These are phyloP conservation scores for Neoboletus brunneissimus DNA, from an alignment of 768 basidiomycete species.

Conservation along the genomic window DNA sequence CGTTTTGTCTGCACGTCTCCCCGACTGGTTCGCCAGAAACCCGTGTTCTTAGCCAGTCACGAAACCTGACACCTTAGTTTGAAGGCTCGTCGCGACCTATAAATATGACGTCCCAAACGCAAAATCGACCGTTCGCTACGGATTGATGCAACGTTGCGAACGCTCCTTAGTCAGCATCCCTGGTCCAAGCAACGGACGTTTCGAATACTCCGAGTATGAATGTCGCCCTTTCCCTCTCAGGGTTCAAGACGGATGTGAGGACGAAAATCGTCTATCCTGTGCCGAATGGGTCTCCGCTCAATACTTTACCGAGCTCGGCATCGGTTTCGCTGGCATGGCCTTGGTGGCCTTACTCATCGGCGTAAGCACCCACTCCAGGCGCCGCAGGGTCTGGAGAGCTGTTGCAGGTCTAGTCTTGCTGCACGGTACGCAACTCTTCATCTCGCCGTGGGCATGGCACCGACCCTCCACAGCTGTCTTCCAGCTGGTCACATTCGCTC, in stretches of 20 bases:
- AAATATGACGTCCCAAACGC: constrained; percentile 43
- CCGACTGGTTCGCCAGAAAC: constrained; percentile 57
- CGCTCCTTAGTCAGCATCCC: constrained; percentile 48
- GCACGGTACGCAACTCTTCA: constrained; percentile 42
- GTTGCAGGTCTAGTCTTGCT: constrained; percentile 63
- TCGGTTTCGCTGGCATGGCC: constrained; percentile 61
- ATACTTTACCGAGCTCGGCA: constrained; percentile 60
- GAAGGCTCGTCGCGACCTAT: constrained; percentile 41
- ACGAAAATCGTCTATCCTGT: constrained; percentile 59
- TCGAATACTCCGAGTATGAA: constrained; percentile 53
- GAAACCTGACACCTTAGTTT: constrained; percentile 28
- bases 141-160: constrained; percentile 58
- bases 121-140: constrained; percentile 53
- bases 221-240: constrained; percentile 66
- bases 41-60: constrained; percentile 14
- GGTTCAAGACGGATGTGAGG: constrained; percentile 44
- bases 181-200: constrained; percentile 38
- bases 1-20: constrained; percentile 49
- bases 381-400: constrained; percentile 74
- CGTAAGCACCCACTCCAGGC: constrained; percentile 67
- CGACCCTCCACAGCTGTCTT: constrained; percentile 43
- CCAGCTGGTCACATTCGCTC: constrained; percentile 58
- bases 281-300: constrained; percentile 68
- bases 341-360: constrained; percentile 61
- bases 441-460: not conserved